Evolutionary conservation across 768 basidiomycete genomes (phyloP).

Genomic region (Rhizopogon vulgaris): DNA sequence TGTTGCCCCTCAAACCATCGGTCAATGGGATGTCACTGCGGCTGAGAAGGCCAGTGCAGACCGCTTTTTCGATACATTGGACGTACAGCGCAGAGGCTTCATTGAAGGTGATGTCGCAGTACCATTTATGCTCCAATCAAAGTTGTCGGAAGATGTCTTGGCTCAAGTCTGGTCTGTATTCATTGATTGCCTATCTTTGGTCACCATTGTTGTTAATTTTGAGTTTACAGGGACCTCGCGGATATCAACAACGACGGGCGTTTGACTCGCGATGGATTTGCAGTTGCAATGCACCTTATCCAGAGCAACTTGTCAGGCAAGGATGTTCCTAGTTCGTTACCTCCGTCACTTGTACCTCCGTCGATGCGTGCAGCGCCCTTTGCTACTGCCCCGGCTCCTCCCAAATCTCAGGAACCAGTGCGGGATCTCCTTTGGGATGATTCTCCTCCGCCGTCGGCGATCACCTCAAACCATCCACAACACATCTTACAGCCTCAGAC

Average conservation of each 20-base stretch:
- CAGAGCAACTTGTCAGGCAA: constrained; percentile 77
- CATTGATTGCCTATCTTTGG: background rate
- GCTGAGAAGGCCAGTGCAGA: constrained; percentile 77
- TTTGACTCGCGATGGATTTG: constrained; percentile 88
- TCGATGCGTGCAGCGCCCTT: constrained; percentile 54
- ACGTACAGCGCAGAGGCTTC: constrained; percentile 64
- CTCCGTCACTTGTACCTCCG: constrained; percentile 74
- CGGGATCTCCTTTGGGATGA: constrained; percentile 52
- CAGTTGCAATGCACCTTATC: constrained; percentile 92
- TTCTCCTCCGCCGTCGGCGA: constrained; percentile 35
- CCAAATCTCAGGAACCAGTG: constrained; percentile 33
- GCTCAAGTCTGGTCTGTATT: constrained; percentile 81
- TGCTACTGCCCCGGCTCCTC: constrained; percentile 30
- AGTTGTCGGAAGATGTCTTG: constrained; percentile 73
- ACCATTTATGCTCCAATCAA: constrained; percentile 90
- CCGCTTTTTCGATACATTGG: constrained; percentile 75
- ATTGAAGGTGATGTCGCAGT: constrained; percentile 94
- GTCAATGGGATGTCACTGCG: constrained; percentile 78
- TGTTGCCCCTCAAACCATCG: constrained; percentile 17
- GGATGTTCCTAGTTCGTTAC: constrained; percentile 67
- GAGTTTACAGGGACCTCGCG: constrained; percentile 75
- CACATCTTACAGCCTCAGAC: constrained; percentile 29
- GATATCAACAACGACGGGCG: constrained; percentile 86
- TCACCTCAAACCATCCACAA: constrained; percentile 28
- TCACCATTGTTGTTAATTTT: constrained; percentile 3